Evolutionary conservation across 2,329 filamentous ascomycete species (phyloP), one percentile per base, ranked within the genome.

Genomic region (Bisporella sp.): DNA sequence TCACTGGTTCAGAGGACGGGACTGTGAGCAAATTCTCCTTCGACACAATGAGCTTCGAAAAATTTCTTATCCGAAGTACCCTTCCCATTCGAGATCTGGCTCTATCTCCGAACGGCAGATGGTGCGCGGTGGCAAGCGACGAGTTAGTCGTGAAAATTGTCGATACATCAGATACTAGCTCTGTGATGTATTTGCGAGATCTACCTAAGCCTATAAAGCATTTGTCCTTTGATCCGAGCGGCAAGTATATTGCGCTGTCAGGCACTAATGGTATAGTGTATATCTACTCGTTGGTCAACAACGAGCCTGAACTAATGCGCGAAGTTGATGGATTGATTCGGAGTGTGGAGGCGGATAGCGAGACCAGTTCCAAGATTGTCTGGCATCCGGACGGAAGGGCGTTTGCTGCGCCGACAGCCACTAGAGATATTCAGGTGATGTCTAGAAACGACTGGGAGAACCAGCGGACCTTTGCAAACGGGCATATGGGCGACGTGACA

Each of bases 361-460:
- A 95, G 54, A 77, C 81, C 5, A 90, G 84, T 56, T 85, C 89
- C 4, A 79, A 78, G 62, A 82, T 85, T 5, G 79, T 82, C 1
- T 99, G 93, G 93, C 93, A 97, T 69, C 95, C 95, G 0, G 92
- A 97, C 65, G 92, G 93, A 21, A 81, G 89, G 58, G 89, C 91
- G 3, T 95, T 99, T 68, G 91, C 89, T 1, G 84, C 87, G 21
- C 83, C 89, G 0, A 96, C 91, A 21, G 79, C 86, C 0, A 89
- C 86, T 28, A 80, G 85, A 69, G 85, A 95, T 65, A 82, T 96
- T 31, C 86, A 95, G 62, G 80, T 96, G 39, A 79, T 96, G 50
- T 95, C 92, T n/a, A 83, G 84, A 54, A 82, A 81, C 47, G 89
- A 96, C 65, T 96, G 92, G 87, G 87, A 90, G 64, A 85, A 86